Percentiles rank a stretch among this genome's conserved stretches.
Evolutionary conservation across 495 filamentous ascomycete species (phyloP).

Genomic region (Neurospora tetraspora): DNA sequence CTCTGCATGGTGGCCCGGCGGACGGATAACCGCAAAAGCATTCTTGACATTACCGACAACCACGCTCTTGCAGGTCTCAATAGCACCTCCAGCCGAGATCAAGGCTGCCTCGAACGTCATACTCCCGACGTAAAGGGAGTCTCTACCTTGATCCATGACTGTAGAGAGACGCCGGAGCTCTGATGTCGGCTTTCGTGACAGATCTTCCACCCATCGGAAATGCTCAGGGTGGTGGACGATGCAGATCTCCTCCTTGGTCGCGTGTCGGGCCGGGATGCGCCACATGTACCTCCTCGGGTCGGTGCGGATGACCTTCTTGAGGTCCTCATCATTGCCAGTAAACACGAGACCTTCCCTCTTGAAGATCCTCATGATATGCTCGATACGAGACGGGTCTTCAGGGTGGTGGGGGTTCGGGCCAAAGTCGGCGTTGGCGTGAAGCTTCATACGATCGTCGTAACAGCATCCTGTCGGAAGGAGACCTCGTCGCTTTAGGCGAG

Average conservation of each 20-base stretch:
- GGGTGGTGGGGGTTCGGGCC: conserved; percentile 67
- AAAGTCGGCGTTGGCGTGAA: conserved; percentile 72
- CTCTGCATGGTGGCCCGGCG: conserved; percentile 93
- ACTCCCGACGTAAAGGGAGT: conserved; percentile 84
- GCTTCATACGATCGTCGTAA: conserved; percentile 89
- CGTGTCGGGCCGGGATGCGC: conserved; percentile 65
- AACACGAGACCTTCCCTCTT: conserved; percentile 65
- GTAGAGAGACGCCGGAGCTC: conserved; percentile 51
- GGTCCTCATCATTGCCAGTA: conserved; percentile 35
- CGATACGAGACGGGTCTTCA: conserved; percentile 85
- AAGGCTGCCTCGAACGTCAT: conserved; percentile 70
- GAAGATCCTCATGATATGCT: conserved; percentile 78
- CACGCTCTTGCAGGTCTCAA: conserved; percentile 85
- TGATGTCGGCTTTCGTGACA: conserved; percentile 42
- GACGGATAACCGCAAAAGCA: conserved; percentile 86
- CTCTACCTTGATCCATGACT: conserved; percentile 50
- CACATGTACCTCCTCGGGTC: conserved; percentile 52
- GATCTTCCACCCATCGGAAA: conserved; percentile 61
- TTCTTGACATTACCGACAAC: conserved; percentile 75
- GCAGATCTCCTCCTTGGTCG: conserved; percentile 65
- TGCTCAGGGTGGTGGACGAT: conserved; percentile 66
- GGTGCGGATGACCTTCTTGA: conserved; percentile 34
- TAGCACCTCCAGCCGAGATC: conserved; percentile 86
- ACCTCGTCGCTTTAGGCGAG: conserved; percentile 15
- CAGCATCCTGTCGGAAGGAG: conserved; percentile 62